These are phyloP conservation scores for Beauveria sp. DNA, from an alignment of 2,329 filamentous ascomycete species.

Conservation along the genomic window DNA sequence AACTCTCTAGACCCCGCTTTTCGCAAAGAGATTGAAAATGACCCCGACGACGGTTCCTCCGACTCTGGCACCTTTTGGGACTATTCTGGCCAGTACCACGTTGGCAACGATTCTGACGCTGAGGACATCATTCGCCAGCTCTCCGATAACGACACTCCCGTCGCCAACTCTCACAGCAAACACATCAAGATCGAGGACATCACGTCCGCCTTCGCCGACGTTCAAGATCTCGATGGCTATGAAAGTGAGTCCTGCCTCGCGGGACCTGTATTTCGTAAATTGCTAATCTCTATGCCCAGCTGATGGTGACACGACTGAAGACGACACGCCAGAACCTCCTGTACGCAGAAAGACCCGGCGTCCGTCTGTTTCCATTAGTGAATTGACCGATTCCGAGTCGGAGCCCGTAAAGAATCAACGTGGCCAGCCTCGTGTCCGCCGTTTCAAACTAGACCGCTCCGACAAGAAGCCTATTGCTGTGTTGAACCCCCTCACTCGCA, in stretches of 20 bases:
- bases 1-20: conserved; percentile 64
- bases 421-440: conserved; percentile 46
- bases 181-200: conserved; percentile 18
- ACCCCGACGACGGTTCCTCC: conserved; percentile 50
- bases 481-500: conserved; percentile 48
- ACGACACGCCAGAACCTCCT: conserved; percentile 46
- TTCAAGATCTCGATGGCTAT: conserved; percentile 46
- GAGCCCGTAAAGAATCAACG: conserved; percentile 40
- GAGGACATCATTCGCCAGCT: conserved; percentile 31
- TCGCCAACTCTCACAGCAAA: conserved; percentile 33
- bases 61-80: conserved; percentile 58
- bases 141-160: conserved; percentile 34
- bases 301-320: conserved; percentile 56
- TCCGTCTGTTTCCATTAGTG: conserved; percentile 28
- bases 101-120: conserved; percentile 33
- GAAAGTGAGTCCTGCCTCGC: conserved; percentile 44
- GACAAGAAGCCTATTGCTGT: conserved; percentile 52
- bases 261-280: conserved; percentile 9
- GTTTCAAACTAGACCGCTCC: conserved; percentile 46
- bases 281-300: conserved; percentile 38
- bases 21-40: conserved; percentile 64
- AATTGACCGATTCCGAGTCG: conserved; percentile 43
- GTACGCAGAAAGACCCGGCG: conserved; percentile 41
- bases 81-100: conserved; percentile 38
- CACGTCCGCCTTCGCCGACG: conserved; percentile 24